A percentile compares a stretch with the other conserved stretches of the same genome.
Conservation (phyloP, 441 rosid species). For the Adansonia rubrostipa region DNA sequence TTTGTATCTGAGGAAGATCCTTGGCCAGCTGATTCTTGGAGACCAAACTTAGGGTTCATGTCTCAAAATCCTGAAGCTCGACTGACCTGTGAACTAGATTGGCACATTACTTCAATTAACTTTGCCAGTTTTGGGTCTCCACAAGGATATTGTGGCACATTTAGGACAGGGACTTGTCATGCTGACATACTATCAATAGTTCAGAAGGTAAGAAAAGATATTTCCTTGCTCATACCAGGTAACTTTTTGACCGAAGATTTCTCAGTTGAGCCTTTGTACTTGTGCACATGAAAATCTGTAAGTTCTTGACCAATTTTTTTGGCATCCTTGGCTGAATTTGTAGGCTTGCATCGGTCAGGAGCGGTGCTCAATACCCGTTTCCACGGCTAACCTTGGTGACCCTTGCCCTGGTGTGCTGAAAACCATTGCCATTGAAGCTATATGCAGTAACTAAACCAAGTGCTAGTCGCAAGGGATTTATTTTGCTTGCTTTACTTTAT, state of each 20-base stretch:
- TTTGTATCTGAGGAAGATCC: constrained; percentile 60
- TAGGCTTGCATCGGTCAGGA: constrained; percentile 67
- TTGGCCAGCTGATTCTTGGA: constrained; percentile 55
- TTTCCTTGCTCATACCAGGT: background rate
- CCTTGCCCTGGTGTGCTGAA: constrained; percentile 56
- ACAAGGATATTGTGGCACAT: constrained; percentile 56
- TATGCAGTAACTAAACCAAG: constrained; percentile 39
- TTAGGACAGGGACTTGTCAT: constrained; percentile 52
- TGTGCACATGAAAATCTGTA: background rate
- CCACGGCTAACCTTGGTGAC: constrained; percentile 44
- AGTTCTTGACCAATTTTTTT: background rate
- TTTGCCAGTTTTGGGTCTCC: constrained; percentile 69
- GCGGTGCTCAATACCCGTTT: constrained; percentile 49
- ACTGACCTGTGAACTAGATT: constrained; percentile 57
- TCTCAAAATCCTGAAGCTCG: constrained; percentile 47
- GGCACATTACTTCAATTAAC: constrained; percentile 51
- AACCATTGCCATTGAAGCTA: constrained; percentile 56
- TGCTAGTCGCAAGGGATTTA: background rate
- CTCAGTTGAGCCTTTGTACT: background rate
- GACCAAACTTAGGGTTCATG: constrained; percentile 35
- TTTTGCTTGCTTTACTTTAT: too few relatives aligned
- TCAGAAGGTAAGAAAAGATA: constrained; percentile 43
- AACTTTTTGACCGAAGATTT: background rate
- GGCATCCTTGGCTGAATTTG: constrained; percentile 21
- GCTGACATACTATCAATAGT: constrained; percentile 37